Percentiles rank a stretch among this genome's conserved stretches.
Evolutionary conservation across 2,329 filamentous ascomycete species (phyloP).

Genomic region (Plectosphaerella sp.): DNA sequence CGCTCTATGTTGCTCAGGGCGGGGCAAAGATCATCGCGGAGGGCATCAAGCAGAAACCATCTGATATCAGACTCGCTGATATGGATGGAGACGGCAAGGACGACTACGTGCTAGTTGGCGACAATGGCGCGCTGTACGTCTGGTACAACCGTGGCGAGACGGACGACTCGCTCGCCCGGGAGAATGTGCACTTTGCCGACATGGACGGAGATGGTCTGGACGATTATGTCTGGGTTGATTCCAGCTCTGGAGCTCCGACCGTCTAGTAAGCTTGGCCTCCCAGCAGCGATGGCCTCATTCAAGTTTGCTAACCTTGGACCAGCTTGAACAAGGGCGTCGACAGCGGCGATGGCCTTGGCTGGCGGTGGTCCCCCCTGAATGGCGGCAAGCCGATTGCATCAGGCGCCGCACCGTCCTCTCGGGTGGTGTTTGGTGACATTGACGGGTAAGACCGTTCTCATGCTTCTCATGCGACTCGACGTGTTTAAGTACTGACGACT

Average conservation of each 20-base stretch:
- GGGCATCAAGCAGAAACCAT: conserved; percentile 6
- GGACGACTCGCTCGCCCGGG: neutral
- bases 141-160: conserved; percentile 11
- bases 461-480: too few species aligned
- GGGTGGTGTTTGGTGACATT: too few species aligned
- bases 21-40: conserved; percentile 7
- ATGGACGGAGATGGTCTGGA: conserved; percentile 14
- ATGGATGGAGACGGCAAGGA: conserved; percentile 13
- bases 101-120: conserved; percentile 8
- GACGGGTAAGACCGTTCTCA: too few species aligned
- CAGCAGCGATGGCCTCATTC: too few species aligned
- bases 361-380: too few species aligned
- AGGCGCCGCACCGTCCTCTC: too few species aligned
- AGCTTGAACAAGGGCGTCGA: too few species aligned
- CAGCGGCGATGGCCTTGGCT: too few species aligned
- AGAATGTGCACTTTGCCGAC: conserved; percentile 9
- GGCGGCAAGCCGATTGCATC: too few species aligned
- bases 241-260: neutral
- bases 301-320: too few species aligned
- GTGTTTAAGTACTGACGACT: too few species aligned
- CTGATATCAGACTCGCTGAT: conserved; percentile 12
- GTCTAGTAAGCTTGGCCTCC: neutral
- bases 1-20: conserved; percentile 11
- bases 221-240: neutral
- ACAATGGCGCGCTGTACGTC: conserved; percentile 5